Evolutionary conservation across 169 alveolate species (phyloP).

Genomic region (Eimeria maxima): DNA sequence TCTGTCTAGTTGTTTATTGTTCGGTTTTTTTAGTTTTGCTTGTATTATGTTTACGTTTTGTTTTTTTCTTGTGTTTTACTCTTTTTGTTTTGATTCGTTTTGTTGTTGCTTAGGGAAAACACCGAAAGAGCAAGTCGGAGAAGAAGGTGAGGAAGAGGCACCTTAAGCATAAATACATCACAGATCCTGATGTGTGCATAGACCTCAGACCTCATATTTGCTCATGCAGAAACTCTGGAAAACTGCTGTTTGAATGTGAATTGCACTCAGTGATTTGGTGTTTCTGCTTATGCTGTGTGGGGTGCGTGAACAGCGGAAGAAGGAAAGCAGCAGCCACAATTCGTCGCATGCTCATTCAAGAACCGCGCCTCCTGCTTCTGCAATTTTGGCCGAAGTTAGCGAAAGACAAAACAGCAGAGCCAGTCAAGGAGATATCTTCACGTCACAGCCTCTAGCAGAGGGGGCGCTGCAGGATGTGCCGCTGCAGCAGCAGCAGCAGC

Average conservation of each 20-base stretch:
- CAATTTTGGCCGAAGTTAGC: background rate
- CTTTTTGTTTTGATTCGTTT: background rate
- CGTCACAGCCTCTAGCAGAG: background rate
- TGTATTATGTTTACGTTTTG: too few species aligned
- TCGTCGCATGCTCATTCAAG: slow-evolving; percentile 25
- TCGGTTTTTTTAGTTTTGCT: too few species aligned
- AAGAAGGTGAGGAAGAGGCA: background rate
- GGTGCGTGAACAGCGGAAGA: slow-evolving; percentile 9
- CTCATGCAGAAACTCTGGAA: background rate
- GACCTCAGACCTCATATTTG: too few species aligned
- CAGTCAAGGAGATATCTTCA: background rate
- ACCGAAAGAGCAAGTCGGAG: slow-evolving; percentile 59
- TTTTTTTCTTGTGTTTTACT: too few species aligned
- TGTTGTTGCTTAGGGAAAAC: background rate
- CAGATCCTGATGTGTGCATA: too few species aligned
- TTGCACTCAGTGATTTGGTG: too few species aligned
- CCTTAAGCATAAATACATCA: too few species aligned
- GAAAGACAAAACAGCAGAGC: background rate
- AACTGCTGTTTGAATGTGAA: too few species aligned
- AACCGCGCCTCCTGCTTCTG: background rate
- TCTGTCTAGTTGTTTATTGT: too few species aligned
- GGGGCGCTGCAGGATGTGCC: slow-evolving; percentile 1
- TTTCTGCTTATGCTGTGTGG: too few species aligned
- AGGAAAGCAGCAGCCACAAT: slow-evolving; percentile 62
- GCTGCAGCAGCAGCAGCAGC: slow-evolving; percentile 57